Base-by-base conservation (phyloP, 257 asterid genomes). In the Cynanchum wilfordii region DNA sequence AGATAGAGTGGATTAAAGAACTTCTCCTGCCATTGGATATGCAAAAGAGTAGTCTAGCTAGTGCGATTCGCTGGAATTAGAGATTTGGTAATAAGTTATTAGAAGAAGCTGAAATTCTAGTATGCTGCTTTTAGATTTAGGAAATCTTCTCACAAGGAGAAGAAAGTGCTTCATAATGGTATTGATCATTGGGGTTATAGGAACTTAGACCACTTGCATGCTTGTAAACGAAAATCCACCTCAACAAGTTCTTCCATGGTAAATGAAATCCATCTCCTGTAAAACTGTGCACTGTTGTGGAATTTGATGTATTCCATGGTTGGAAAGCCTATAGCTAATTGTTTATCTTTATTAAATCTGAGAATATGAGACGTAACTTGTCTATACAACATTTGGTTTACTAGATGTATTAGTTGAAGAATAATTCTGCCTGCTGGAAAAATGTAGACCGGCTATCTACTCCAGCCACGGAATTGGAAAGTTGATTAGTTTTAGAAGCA, bases 111-210 rank as follows among this genome's bases (percentile, higher is more conserved):
- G 65, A 58, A 73, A 51, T 40, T 74, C 80, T 12, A 66, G 72
- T 6, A 20, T 80, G 20, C 75, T 78, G 64, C 79, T 78, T 50
- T 66, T 84, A 29, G 80, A 82, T 67, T 76, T 83, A 10, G 77
- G 81, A 42, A 76, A 83, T 78, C 81, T 78, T 79, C 76, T 81
- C 20, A 30, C 15, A 67, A 79, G 55, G 79, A 77, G 65, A 75
- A 16, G 49, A 69, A 4, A 45, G 64, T 42, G 65, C 64, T 73
- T 25, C 74, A 55, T 77, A 72, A 55, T 24, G 25, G 65, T 73
- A 77, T 62, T 40, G 19, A 11, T 57, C 60, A 55, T 3, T 55
- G 73, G 8, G 27, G 82, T 81, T 78, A 72, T 80, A 69, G 73
- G 70, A 79, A 42, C 25, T 20, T 20, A 15, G 50, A 60, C 50